Evolutionary conservation across 192 early-diverging fungal species (phyloP), one percentile per base, ranked within the genome.

Genomic region (Backusella tarrabulga): DNA sequence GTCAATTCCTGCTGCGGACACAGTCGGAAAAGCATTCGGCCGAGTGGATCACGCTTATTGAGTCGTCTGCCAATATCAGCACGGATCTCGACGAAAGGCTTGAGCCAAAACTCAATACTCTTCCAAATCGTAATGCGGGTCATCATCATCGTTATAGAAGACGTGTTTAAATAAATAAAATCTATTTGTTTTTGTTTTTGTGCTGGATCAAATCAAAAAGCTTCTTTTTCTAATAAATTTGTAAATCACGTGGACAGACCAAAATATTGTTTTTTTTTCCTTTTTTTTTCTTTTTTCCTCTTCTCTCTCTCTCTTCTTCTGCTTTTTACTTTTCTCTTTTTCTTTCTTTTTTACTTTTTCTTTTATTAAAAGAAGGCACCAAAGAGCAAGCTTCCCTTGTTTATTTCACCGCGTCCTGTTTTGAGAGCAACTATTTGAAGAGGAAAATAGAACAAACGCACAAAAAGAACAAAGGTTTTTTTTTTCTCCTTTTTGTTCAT

Each of bases 71-170:
- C 42, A 88, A 88, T 73, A 83, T 88, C 15, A 83, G 85, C 6
- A 76, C 76, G 1, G 84, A 83, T 63, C 60, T 88, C 17, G 87
- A 88, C 40, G 52, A 78, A 1, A 71, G 87, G 0, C 63, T 46
- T 14, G 86, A 86, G 87, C 87, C 87, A n/a, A 77, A 77, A 46
- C 85, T 88, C 60, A 80, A 79, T 66, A 86, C 85, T 15, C 46
- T 50, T 12, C 67, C 82, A n/a, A 71, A 80, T 15, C 44, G 85
- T 7, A 76, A 74, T 32, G 35, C 76, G 5, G 66, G 78, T 29
- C 75, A 80, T 32, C 36, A 14, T 19, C 15, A n/a, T n/a, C 19
- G 46, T 50, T n/a, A n/a, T 1, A 50, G 54, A 60, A 26, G 56
- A 63, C 23, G 56, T 29, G 56, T 29, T 12, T 63, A 63, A 63